Percentiles rank a stretch among this genome's conserved stretches.
Conservation (phyloP, 805 yeast species). For the Nematodospora valgi region DNA sequence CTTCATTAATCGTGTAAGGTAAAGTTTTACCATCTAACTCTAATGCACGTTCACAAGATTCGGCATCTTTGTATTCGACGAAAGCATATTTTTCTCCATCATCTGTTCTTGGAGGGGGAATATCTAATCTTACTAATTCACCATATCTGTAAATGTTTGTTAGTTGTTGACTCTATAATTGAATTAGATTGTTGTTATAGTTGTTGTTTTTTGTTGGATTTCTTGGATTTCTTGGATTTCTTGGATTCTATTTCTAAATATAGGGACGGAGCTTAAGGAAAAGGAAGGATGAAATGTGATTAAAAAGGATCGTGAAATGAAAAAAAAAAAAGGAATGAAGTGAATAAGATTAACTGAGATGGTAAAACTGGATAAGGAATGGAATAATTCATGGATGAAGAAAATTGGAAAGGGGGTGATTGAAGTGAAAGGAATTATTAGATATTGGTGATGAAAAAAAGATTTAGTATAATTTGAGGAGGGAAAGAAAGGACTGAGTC, state of each 20-base stretch:
- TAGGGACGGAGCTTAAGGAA: too few species aligned
- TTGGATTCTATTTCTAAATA: background rate
- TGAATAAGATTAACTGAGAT: too few species aligned
- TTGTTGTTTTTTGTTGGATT: constrained; percentile 7
- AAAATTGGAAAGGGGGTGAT: too few species aligned
- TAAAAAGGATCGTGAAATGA: too few species aligned
- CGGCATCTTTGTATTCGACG: constrained; percentile 52
- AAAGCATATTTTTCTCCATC: constrained; percentile 62
- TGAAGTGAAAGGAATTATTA: constrained; percentile 2
- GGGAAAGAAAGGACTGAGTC: constrained; percentile 4
- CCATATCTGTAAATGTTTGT: constrained; percentile 42
- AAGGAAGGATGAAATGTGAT: too few species aligned
- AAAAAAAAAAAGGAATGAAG: too few species aligned
- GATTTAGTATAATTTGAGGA: background rate
- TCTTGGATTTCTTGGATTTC: background rate
- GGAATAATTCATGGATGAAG: too few species aligned
- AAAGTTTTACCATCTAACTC: constrained; percentile 44
- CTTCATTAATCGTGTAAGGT: constrained; percentile 37
- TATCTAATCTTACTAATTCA: constrained; percentile 53
- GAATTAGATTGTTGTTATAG: constrained; percentile 5
- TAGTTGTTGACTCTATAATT: constrained; percentile 2
- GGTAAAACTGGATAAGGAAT: too few species aligned
- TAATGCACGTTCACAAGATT: constrained; percentile 54
- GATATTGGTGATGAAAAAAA: constrained; percentile 2
- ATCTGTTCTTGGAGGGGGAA: constrained; percentile 59